Evolutionary conservation across 108 stramenopile species (phyloP), one percentile per base, ranked within the genome.

Genomic region (Cyclotella cryptica): DNA sequence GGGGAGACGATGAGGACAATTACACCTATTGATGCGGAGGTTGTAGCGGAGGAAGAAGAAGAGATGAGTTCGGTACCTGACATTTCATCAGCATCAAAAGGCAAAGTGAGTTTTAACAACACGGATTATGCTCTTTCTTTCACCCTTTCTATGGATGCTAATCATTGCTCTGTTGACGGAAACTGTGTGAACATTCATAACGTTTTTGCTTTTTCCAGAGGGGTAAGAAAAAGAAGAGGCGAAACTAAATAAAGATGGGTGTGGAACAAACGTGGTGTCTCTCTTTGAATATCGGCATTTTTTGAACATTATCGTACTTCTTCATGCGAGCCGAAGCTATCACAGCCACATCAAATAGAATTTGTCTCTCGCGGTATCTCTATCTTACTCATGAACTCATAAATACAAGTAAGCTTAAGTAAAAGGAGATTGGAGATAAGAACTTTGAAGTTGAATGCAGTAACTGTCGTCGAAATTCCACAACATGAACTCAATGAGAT

Each of bases 11-110:
- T 84, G 76, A 85, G 69, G 10, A 85, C 85, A 30, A 79, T 82
- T 66, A 86, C 83, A 13, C 75, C 73, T 30, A 72, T 81, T 77
- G 87, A 88, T 73, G 86, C 87, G 22, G 89, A 87, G 72, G 69
- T 85, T 51, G 72, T 81, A 21, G 81, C 79, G 64, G 86, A 76
- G 35, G 83, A 77, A 7, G 73, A 26, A 29, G 59, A 29, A 43
- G 69, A 68, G 17, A 62, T 35, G 5, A 66, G 74, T 27, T 35
- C 52, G 58, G 69, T 58, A 7, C 69, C 73, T 24, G 73, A 74
- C 58, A 69, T 69, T 51, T 65, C 65, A 30, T 29, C 68, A 35
- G 81, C 70, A 47, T 52, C 81, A 10, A 60, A 64, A 57, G 74
- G 57, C 71, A 82, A 82, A 52, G 74, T 71, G 17, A 72, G 70